A percentile compares a stretch with the other conserved stretches of the same genome.
These are phyloP conservation scores for Suhomyces bolitotheri DNA, from an alignment of 1,139 yeast species.

Conservation along the genomic window DNA sequence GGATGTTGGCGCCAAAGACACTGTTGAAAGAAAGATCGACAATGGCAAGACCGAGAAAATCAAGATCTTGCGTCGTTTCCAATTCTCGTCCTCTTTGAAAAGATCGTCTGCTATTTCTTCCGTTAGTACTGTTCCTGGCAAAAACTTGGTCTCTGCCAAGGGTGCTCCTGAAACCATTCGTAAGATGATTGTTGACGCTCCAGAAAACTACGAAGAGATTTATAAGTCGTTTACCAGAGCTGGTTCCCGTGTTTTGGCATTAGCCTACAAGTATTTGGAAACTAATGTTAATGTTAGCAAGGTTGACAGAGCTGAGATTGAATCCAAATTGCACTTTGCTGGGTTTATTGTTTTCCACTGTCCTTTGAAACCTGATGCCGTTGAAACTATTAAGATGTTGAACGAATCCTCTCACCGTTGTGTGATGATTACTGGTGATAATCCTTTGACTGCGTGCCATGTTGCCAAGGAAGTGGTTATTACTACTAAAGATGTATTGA, in stretches of 20 bases:
- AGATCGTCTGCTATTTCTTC: constrained; percentile 91
- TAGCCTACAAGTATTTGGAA: constrained; percentile 79
- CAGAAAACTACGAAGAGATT: constrained; percentile 78
- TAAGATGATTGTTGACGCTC: constrained; percentile 69
- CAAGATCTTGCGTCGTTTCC: constrained; percentile 87
- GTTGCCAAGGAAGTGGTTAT: constrained; percentile 93
- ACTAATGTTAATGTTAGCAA: constrained; percentile 51
- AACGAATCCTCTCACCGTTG: constrained; percentile 94
- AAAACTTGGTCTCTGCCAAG: constrained; percentile 81
- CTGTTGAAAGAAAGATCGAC: constrained; percentile 48
- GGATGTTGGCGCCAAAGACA: constrained; percentile 76
- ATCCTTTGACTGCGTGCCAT: constrained; percentile 96
- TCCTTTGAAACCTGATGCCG: constrained; percentile 92
- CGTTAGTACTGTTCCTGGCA: constrained; percentile 48
- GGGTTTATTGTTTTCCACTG: constrained; percentile 97
- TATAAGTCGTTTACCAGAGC: constrained; percentile 90
- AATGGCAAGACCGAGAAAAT: constrained; percentile 53
- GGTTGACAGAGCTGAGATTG: constrained; percentile 72
- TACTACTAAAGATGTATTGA: constrained; percentile 75
- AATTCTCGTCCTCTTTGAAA: constrained; percentile 92
- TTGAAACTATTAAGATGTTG: constrained; percentile 86
- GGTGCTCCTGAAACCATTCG: constrained; percentile 99
- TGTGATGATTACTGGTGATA: constrained; percentile 98
- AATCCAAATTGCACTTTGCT: constrained; percentile 71
- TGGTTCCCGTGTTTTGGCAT: constrained; percentile 94